Evolutionary conservation across 345 rosid genomes (phyloP).

Genomic region (Jatropha curcas): DNA sequence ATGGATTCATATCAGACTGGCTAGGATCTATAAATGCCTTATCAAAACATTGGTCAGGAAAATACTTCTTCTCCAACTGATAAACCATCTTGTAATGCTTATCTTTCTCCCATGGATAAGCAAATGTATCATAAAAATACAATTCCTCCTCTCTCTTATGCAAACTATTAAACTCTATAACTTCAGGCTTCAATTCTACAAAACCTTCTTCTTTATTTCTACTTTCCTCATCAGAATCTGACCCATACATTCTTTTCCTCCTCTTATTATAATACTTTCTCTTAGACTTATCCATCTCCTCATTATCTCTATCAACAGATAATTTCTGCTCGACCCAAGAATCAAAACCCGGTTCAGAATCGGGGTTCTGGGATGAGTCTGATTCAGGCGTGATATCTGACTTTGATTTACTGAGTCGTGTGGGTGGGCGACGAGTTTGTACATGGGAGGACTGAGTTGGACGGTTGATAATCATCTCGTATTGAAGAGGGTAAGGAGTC

Average conservation of each 20-base stretch:
- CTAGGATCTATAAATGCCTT: conserved; percentile 85
- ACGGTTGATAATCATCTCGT: conserved; percentile 75
- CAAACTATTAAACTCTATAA: conserved; percentile 69
- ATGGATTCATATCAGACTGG: conserved; percentile 27
- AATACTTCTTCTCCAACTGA: conserved; percentile 96
- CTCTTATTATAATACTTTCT: conserved; percentile 85
- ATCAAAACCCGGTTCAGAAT: conserved; percentile 54
- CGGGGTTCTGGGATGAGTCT: conserved; percentile 34
- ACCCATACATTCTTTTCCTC: conserved; percentile 78
- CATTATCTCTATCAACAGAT: conserved; percentile 38
- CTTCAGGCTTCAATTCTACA: conserved; percentile 84
- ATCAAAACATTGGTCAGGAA: conserved; percentile 80
- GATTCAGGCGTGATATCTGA: conserved; percentile 34
- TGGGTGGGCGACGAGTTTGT: conserved; percentile 44
- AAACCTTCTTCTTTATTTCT: conserved; percentile 58
- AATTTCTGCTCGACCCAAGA: conserved; percentile 83
- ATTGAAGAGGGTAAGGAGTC: conserved; percentile 82
- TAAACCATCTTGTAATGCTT: conserved; percentile 97
- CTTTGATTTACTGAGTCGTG: conserved; percentile 26
- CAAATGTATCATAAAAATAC: conserved; percentile 78
- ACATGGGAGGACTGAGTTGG: conserved; percentile 55
- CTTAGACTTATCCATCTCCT: conserved; percentile 79
- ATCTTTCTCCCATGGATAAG: conserved; percentile 94
- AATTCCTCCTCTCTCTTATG: conserved; percentile 93
- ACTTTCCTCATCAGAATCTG: conserved; percentile 82